Evolutionary conservation across 345 rosid genomes (phyloP), one percentile per base, ranked within the genome.

Genomic region (Raphanus raphanistrum): DNA sequence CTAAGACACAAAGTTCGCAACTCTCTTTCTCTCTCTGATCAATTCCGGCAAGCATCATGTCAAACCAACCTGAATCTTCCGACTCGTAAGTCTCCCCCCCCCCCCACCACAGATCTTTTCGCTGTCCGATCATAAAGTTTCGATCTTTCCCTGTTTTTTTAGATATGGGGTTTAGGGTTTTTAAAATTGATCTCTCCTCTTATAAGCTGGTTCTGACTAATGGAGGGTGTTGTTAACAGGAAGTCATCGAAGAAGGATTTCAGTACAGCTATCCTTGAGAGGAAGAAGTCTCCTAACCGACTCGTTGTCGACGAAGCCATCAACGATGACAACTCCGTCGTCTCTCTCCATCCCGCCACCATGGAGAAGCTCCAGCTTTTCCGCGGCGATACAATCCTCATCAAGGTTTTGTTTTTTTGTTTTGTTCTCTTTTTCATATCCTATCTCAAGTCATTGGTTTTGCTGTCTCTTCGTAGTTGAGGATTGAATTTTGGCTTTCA

Each of bases 301-400:
- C 95, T 94, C 13, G 84, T 94, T 70, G 98, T 92, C 10, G 98
- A 94, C 43, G 98, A 94, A 79, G 93, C 98, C 33, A 16, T 83
- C 63, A 90, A 90, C 73, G 97, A 94, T 61, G 97, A 94, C 45
- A 94, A 94, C 87, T 94, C 97, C 25, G 98, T 94, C 4, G 97
- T 90, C 28, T 70, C 93, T 5, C 86, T 94, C 12, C 93, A 92
- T 71, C 95, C 98, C 1, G 86, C 90, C 1, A 90, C 98, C 54
- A 94, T 92, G 98, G 98, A 94, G 85, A 94, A 89, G 87, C 98
- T 94, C 76, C 98, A 94, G 85, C 88, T 94, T 36, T 94, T 94
- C 77, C 91, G 98, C 3, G 98, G 98, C 7, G 97, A 94, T 72
- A 94, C 98, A 1, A 88, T 94, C 79, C 79, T 90, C 57, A 84